Evolutionary conservation across 139 green algal genomes (phyloP).

Genomic region (Haematococcus lacustris): DNA sequence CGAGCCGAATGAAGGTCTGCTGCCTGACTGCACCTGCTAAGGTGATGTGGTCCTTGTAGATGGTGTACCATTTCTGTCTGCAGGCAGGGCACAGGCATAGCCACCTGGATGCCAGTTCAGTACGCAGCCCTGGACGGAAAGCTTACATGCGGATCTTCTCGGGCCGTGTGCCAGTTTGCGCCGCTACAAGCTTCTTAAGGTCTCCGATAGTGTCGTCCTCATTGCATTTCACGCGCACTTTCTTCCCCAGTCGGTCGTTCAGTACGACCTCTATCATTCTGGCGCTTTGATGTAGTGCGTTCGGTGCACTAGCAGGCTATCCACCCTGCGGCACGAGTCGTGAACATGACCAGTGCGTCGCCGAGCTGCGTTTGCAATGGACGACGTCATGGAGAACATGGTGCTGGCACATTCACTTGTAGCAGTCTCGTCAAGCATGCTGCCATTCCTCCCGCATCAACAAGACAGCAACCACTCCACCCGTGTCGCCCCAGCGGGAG

Average conservation of each 20-base stretch:
- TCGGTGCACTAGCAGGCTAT: no score
- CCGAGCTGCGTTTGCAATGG: no score
- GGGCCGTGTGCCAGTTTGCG: conserved; percentile 91
- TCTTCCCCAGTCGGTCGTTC: conserved; percentile 97
- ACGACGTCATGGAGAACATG: no score
- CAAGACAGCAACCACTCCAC: no score
- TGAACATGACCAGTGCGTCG: no score
- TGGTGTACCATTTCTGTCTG: conserved; percentile 91
- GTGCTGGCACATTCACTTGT: no score
- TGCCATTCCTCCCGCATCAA: no score
- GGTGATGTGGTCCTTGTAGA: conserved; percentile 99
- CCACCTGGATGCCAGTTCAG: neutral
- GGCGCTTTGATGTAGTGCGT: no score
- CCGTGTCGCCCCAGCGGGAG: no score
- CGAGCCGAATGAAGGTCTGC: neutral
- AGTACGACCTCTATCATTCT: conserved; percentile 99
- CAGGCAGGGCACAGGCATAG: neutral
- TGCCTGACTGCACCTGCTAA: conserved; percentile 30
- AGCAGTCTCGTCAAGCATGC: no score
- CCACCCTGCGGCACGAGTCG: no score
- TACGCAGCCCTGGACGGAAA: neutral
- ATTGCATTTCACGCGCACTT: conserved; percentile 93
- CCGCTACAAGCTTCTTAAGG: conserved; percentile 98
- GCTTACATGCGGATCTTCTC: conserved; percentile 92
- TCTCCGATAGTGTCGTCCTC: conserved; percentile 96